Percentiles rank a stretch among this genome's conserved stretches.
These are phyloP conservation scores for Naganishia randhawae DNA, from an alignment of 768 basidiomycete genomes.

Conservation along the genomic window DNA sequence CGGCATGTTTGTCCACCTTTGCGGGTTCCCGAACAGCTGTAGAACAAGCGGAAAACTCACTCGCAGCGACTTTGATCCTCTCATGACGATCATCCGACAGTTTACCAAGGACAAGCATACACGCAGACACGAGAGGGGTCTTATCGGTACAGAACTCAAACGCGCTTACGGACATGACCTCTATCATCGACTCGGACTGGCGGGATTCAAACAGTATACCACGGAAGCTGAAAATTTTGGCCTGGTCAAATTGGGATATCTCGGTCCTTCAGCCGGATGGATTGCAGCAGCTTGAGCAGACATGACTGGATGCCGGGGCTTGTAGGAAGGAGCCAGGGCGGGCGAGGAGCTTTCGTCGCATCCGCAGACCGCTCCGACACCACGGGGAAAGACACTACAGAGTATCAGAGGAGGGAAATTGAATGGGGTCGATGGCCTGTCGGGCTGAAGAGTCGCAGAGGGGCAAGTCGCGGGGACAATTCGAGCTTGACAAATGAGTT, in stretches of 20 bases:
- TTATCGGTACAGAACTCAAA: conserved; percentile 19
- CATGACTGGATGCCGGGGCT: too few species aligned
- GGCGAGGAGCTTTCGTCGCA: too few species aligned
- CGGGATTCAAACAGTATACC: conserved; percentile 17
- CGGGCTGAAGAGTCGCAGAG: too few species aligned
- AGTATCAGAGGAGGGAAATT: too few species aligned
- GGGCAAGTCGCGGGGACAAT: too few species aligned
- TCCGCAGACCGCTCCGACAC: too few species aligned
- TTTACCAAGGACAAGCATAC: neutral
- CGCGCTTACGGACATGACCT: conserved; percentile 13
- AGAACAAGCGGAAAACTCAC: neutral
- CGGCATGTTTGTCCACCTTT: neutral
- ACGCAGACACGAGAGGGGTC: conserved; percentile 12
- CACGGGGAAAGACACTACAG: too few species aligned
- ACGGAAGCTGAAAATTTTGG: conserved; percentile 2
- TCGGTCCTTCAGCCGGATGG: neutral
- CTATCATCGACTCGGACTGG: neutral
- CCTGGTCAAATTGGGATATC: conserved; percentile 12
- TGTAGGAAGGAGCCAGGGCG: too few species aligned
- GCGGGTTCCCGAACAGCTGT: neutral
- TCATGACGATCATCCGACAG: conserved; percentile 7
- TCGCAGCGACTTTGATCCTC: conserved; percentile 10
- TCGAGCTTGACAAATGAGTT: too few species aligned
- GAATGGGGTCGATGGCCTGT: too few species aligned
- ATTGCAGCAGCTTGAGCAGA: neutral